Conservation (phyloP, 495 filamentous ascomycete species). For the Talaromyces liani region DNA sequence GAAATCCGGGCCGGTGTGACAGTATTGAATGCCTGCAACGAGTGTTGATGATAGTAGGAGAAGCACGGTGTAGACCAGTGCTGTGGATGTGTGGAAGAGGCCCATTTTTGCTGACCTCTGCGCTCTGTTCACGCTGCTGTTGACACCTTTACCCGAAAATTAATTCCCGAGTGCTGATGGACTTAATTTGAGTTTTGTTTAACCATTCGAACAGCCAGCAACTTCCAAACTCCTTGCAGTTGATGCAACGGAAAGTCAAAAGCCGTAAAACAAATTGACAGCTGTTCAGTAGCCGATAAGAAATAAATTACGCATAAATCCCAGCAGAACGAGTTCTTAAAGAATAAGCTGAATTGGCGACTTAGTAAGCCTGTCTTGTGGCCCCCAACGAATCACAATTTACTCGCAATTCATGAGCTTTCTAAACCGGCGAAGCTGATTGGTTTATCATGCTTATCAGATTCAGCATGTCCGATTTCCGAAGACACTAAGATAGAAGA, state of each 20-base stretch:
- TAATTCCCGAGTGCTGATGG: not conserved
- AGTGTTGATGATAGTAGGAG: not conserved
- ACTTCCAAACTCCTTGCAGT: not conserved
- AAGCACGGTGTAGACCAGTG: not conserved
- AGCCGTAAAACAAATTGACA: not conserved
- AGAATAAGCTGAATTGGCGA: not conserved
- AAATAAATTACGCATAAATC: not conserved
- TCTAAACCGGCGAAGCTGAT: not conserved
- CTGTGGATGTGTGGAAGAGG: not conserved
- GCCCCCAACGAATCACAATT: not conserved
- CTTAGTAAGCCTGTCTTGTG: not conserved
- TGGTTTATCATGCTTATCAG: not conserved
- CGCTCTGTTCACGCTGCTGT: not conserved
- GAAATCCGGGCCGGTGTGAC: not conserved
- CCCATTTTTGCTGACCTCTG: not conserved
- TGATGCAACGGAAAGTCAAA: not conserved
- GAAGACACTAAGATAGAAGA: not conserved
- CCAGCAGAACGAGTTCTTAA: not conserved
- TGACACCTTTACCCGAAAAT: not conserved
- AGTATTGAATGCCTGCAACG: conserved; percentile 6
- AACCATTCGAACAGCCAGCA: not conserved
- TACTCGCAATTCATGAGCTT: not conserved
- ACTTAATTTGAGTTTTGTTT: not conserved
- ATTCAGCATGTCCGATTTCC: not conserved
- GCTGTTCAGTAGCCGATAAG: not conserved